Evolutionary conservation across 2,329 filamentous ascomycete genomes (phyloP).

Genomic region (Xylaria sp.): DNA sequence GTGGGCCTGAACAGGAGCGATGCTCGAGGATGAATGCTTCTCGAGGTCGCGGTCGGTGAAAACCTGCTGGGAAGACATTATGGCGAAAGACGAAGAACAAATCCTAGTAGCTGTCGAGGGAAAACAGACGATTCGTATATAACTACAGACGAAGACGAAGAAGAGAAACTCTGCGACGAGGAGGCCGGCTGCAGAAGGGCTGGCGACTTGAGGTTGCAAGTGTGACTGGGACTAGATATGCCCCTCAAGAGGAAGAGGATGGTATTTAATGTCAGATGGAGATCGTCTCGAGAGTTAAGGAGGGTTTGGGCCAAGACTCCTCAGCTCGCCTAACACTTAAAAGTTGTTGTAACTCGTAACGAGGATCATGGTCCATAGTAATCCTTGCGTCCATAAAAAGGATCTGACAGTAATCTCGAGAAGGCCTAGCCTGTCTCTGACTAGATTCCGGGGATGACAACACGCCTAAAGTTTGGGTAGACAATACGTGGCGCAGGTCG

Average conservation of each 20-base stretch:
- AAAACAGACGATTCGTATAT: background rate
- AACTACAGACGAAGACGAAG: slow-evolving; percentile 24
- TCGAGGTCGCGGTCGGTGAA: slow-evolving; percentile 34
- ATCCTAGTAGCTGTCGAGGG: slow-evolving; percentile 20
- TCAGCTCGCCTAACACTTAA: slow-evolving; percentile 25
- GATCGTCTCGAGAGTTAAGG: slow-evolving; percentile 16
- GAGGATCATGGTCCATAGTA: slow-evolving; percentile 29
- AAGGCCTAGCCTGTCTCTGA: slow-evolving; percentile 31
- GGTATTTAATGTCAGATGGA: slow-evolving; percentile 30
- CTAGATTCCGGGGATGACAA: slow-evolving; percentile 31
- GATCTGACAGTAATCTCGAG: slow-evolving; percentile 33
- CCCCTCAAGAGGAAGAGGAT: slow-evolving; percentile 22
- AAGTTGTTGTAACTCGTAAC: slow-evolving; percentile 8
- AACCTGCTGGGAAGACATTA: slow-evolving; percentile 30
- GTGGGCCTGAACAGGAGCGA: slow-evolving; percentile 17
- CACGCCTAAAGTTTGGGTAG: slow-evolving; percentile 22
- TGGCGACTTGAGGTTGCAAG: slow-evolving; percentile 11
- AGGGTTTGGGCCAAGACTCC: slow-evolving; percentile 24
- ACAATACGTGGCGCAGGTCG: slow-evolving; percentile 15
- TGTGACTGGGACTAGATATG: slow-evolving; percentile 13
- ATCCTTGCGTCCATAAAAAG: slow-evolving; percentile 27
- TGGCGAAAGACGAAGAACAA: background rate
- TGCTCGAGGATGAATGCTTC: slow-evolving; percentile 30
- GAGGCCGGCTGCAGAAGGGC: slow-evolving; percentile 19
- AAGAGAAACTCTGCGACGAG: slow-evolving; percentile 28